Evolutionary conservation across 1,284 basidiomycete genomes (phyloP), one percentile per base, ranked within the genome.

Genomic region (Chiua sp.): DNA sequence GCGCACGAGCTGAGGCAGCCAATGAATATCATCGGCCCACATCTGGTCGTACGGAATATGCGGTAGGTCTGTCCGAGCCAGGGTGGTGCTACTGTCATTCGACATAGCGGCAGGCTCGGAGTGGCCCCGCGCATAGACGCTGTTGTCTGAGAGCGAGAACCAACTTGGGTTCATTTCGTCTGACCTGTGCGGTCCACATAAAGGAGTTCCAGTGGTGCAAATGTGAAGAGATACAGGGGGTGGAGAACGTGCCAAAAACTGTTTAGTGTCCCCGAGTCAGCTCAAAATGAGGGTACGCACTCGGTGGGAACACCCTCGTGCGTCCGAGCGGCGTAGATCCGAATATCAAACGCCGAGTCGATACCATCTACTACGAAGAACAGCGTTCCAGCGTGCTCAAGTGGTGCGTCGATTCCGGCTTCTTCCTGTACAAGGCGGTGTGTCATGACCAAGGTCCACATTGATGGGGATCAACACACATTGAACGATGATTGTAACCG

Each of bases 311-410:
- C 72, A 1, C 89, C 88, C 10, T 71, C 74, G 59, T 84, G 87
- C 37, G 77, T 69, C 1, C 83, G 78, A 0, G 88, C 87, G 6
- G 80, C 78, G 66, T 86, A 92, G 4, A 92, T 77, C 51, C 88
- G 85, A 59, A 92, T 87, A 56, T 90, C 80, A 64, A 87, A 88
- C 2, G 87, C 87, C 70, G 78, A 80, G 49, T 85, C 82, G 7
- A 76, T 70, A 4, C 77, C 82, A 48, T 82, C 77, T 37, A 72
- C 78, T 30, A 85, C 72, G 70, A 91, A 92, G 57, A 91, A 76
- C 20, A 92, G 72, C 4, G 79, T 82, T 7, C 90, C 90, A 50
- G 79, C 82, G 57, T 86, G 83, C 55, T 78, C 72, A 15, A 92
- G 77, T 3, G 81, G 75, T 0, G 89, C 86, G 18, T 75, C 78